Evolutionary conservation across 192 early-diverging fungal species (phyloP), one percentile per base, ranked within the genome.

Genomic region (Coemansia sp.): DNA sequence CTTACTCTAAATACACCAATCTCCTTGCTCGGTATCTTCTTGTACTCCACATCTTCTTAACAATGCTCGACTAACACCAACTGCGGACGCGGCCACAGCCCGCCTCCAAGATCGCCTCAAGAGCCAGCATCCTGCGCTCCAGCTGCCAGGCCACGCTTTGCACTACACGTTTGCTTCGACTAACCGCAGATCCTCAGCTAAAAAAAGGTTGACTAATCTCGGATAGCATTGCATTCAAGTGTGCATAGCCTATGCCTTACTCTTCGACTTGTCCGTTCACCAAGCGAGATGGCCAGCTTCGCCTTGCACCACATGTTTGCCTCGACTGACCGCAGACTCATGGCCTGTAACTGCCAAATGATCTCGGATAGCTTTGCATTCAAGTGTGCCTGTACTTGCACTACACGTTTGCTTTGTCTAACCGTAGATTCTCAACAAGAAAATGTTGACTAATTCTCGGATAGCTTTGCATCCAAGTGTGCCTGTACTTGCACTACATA

Each of bases 331-430:
- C 74, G 61, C 68, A 70, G 74, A 76, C 37, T 31, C 63, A 65
- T 50, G 53, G 61, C 29, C 36, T 17, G 21, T 31, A 25, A 12
- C n/a, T 34, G 51, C 57, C 27, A 27, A 19, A 58, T 29, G 25
- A 42, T 70, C 74, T 70, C 60, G 74, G 68, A 70, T 70, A 62
- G 74, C 74, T 39, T 62, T 55, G 73, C 73, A 75, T 61, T 19
- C 73, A 75, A 37, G 73, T 66, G 73, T 74, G 73, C 73, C 42
- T 53, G 57, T n/a, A n/a, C n/a, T 45, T 45, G 44, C 44, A 45
- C 44, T 6, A 45, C 44, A 45, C n/a, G 44, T n/a, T n/a, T 45
- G n/a, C 44, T n/a, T n/a, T 6, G 44, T n/a, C 44, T 45, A 5
- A 45, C 44, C 44, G n/a, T 17, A 45, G 44, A 45, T 7, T 5